Evolutionary conservation across 1,284 basidiomycete genomes (phyloP).

Genomic region (Exobasidium rhododendri): DNA sequence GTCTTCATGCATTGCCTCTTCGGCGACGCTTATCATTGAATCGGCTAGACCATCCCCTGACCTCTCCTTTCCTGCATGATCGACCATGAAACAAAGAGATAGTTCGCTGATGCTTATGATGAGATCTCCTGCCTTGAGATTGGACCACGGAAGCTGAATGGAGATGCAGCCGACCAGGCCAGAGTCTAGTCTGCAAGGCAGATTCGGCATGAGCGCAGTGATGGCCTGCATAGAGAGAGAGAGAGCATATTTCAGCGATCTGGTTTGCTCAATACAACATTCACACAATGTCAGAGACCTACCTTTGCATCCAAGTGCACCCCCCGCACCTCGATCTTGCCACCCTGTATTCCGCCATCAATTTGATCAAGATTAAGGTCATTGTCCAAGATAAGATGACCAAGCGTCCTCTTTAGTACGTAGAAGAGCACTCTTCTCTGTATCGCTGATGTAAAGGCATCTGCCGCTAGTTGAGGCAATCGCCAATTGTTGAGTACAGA

Average conservation of each 20-base stretch:
- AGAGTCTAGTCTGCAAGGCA: conserved; percentile 1
- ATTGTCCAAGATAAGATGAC: conserved; percentile 79
- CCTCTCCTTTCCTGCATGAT: background rate
- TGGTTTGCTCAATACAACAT: background rate
- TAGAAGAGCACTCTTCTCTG: conserved; percentile 87
- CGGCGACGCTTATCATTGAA: conserved; percentile 31
- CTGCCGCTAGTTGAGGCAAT: background rate
- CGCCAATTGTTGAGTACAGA: background rate
- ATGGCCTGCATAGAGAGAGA: conserved; percentile 9
- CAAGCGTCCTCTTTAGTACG: conserved; percentile 75
- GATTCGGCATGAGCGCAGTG: background rate
- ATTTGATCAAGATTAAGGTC: conserved; percentile 82
- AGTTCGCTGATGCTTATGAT: background rate
- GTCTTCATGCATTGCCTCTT: conserved; percentile 27
- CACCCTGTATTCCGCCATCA: conserved; percentile 85
- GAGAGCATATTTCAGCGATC: background rate
- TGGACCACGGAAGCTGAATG: conserved; percentile 7
- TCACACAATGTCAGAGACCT: conserved; percentile 51
- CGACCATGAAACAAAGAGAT: background rate
- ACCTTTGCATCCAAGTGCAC: conserved; percentile 75
- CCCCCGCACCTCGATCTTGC: conserved; percentile 78
- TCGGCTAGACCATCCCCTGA: conserved; percentile 15
- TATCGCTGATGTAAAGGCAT: conserved; percentile 56
- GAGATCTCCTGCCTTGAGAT: background rate
- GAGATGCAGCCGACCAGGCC: conserved; percentile 6